Conservation (phyloP, 2,329 filamentous ascomycete species). For the Diplodia intermedia region DNA sequence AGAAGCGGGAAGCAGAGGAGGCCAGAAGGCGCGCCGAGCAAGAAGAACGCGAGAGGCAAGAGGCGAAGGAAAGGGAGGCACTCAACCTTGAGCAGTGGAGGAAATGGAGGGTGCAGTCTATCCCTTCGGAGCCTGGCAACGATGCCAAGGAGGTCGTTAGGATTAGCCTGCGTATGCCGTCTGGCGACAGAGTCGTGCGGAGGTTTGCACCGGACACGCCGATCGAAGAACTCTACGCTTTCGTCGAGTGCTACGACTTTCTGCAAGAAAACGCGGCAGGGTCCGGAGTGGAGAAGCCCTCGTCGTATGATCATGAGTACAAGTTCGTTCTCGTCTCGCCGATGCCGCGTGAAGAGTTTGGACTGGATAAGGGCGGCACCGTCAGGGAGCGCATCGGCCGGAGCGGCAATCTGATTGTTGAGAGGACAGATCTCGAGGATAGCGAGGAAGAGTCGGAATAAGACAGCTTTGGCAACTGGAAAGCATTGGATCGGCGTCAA, state of each 20-base stretch:
- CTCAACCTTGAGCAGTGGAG: conserved; percentile 74
- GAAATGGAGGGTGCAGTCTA: conserved; percentile 73
- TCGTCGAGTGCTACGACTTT: conserved; percentile 87
- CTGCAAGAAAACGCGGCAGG: conserved; percentile 53
- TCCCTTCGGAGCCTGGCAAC: conserved; percentile 71
- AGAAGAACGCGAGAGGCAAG: conserved; percentile 69
- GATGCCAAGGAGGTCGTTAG: conserved; percentile 74
- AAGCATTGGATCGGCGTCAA: conserved; percentile 27
- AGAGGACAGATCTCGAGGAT: conserved; percentile 67
- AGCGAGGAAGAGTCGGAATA: conserved; percentile 45
- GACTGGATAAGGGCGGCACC: conserved; percentile 68
- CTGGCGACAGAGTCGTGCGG: conserved; percentile 77
- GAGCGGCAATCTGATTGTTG: conserved; percentile 89
- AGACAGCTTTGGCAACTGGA: neutral
- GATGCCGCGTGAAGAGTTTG: conserved; percentile 83
- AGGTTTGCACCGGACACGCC: conserved; percentile 72
- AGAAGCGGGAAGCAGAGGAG: conserved; percentile 77
- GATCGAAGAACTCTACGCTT: conserved; percentile 91
- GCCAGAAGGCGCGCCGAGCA: conserved; percentile 66
- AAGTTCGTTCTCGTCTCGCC: conserved; percentile 84
- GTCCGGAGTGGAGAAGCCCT: conserved; percentile 60
- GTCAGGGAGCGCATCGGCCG: conserved; percentile 77
- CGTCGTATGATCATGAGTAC: conserved; percentile 80
- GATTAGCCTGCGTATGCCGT: conserved; percentile 67
- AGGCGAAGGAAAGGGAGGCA: conserved; percentile 64